Conservation (phyloP, 2,329 filamentous ascomycete species). For the Pezicula rhizophila region DNA sequence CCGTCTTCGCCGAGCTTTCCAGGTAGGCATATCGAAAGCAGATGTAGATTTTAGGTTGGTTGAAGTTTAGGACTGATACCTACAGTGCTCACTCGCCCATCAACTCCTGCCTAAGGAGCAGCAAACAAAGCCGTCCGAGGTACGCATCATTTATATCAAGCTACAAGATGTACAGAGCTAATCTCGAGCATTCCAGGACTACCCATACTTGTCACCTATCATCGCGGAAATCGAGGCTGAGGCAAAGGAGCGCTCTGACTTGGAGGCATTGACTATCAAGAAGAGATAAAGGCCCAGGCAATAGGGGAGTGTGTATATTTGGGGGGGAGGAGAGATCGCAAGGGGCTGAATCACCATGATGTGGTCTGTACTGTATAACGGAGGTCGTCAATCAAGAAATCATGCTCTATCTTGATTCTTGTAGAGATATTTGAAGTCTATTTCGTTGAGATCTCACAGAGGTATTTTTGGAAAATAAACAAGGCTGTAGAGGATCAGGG, state of each 20-base stretch:
- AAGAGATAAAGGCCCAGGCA: slow-evolving; percentile 6
- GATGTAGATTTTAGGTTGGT: background rate
- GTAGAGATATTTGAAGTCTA: background rate
- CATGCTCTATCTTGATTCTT: slow-evolving; percentile 2
- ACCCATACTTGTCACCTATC: slow-evolving; percentile 59
- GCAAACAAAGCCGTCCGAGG: slow-evolving; percentile 63
- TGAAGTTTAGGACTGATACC: slow-evolving; percentile 9
- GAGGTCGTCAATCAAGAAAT: slow-evolving; percentile 10
- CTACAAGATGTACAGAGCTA: slow-evolving; percentile 2
- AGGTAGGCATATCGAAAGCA: slow-evolving; percentile 46
- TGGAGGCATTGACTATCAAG: slow-evolving; percentile 58
- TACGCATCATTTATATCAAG: slow-evolving; percentile 30
- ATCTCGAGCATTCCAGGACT: slow-evolving; percentile 44
- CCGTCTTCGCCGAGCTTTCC: slow-evolving; percentile 91
- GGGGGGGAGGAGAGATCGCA: slow-evolving; percentile 2
- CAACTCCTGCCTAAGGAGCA: slow-evolving; percentile 58
- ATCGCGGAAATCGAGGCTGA: slow-evolving; percentile 65
- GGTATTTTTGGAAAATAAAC: background rate
- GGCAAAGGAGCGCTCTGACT: slow-evolving; percentile 59
- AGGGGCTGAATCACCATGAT: background rate
- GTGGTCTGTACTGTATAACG: slow-evolving; percentile 19
- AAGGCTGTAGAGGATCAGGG: too few relatives aligned
- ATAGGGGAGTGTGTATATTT: slow-evolving; percentile 12
- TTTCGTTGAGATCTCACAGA: background rate
- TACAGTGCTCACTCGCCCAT: slow-evolving; percentile 50